Conservation (phyloP, 2,329 filamentous ascomycete genomes). For the Colletotrichum tofieldiae region DNA sequence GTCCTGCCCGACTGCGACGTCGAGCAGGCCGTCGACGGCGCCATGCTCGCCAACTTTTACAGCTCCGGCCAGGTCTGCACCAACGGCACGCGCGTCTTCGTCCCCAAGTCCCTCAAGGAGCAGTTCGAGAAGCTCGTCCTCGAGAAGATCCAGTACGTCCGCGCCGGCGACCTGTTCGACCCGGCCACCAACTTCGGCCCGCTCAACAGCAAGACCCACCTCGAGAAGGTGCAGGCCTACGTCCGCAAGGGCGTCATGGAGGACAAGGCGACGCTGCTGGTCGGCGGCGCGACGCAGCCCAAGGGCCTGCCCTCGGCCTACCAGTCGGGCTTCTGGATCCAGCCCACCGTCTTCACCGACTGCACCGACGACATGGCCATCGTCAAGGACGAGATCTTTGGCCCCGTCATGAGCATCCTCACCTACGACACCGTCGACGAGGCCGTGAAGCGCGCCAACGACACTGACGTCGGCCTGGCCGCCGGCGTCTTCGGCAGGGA, state of each 20-base stretch:
- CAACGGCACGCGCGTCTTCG: constrained; percentile 90
- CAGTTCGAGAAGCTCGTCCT: constrained; percentile 79
- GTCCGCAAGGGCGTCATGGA: constrained; percentile 81
- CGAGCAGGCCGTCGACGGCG: constrained; percentile 86
- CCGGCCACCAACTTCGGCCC: constrained; percentile 86
- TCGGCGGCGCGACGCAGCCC: constrained; percentile 76
- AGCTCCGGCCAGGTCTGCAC: constrained; percentile 94
- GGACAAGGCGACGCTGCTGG: constrained; percentile 82
- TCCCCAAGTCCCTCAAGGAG: constrained; percentile 76
- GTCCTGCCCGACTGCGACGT: constrained; percentile 86
- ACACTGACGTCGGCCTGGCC: constrained; percentile 83
- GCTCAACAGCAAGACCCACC: constrained; percentile 81
- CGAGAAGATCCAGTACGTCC: constrained; percentile 84
- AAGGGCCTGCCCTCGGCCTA: constrained; percentile 64
- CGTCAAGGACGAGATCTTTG: constrained; percentile 88
- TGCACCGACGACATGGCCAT: constrained; percentile 89
- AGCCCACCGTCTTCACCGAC: constrained; percentile 88
- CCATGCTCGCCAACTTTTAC: constrained; percentile 96
- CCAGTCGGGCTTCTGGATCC: constrained; percentile 83
- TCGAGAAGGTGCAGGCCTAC: constrained; percentile 84
- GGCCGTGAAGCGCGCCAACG: constrained; percentile 81
- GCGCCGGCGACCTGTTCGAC: constrained; percentile 82
- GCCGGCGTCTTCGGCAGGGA: constrained; percentile 88
- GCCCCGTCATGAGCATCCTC: constrained; percentile 87
- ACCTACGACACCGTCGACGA: constrained; percentile 80